Evolutionary conservation across 2,329 filamentous ascomycete species (phyloP).

Genomic region (Metarhizium robertsii): DNA sequence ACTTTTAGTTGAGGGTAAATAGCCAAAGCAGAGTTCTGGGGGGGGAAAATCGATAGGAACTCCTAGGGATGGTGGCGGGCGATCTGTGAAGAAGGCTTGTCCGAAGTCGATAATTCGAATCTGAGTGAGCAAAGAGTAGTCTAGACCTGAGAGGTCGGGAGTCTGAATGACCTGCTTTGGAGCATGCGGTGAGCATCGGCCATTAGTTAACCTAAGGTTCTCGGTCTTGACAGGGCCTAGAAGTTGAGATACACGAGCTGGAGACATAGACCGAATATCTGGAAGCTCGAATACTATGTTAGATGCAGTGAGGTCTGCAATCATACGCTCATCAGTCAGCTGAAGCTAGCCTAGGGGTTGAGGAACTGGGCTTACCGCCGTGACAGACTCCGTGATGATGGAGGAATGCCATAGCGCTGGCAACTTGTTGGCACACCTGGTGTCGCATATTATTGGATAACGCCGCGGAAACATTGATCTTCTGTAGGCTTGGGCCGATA

Average conservation of each 20-base stretch:
- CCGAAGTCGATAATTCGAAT: too few relatives aligned
- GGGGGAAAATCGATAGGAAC: too few relatives aligned
- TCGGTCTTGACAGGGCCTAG: constrained; percentile 3
- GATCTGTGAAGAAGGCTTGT: too few relatives aligned
- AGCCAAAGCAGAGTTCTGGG: too few relatives aligned
- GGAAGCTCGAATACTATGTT: constrained; percentile 6
- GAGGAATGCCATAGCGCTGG: constrained; percentile 6
- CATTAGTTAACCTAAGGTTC: not conserved
- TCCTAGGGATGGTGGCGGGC: too few relatives aligned
- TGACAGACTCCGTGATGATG: constrained; percentile 7
- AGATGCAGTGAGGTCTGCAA: constrained; percentile 2
- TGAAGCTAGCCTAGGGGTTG: not conserved
- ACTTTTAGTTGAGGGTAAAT: too few relatives aligned
- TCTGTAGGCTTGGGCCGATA: too few relatives aligned
- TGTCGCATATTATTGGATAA: too few relatives aligned
- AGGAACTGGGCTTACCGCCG: constrained; percentile 2
- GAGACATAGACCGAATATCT: not conserved
- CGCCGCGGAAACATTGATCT: too few relatives aligned
- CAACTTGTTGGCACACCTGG: constrained; percentile 5
- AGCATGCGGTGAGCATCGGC: constrained; percentile 2
- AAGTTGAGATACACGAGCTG: constrained; percentile 1
- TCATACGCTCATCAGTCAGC: not conserved
- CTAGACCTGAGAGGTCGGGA: too few relatives aligned
- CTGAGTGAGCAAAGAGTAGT: too few relatives aligned
- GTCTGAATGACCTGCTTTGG: constrained; percentile 2